These are phyloP conservation scores for Dacryopinax spathularia DNA, from an alignment of 768 basidiomycete species.

Conservation along the genomic window DNA sequence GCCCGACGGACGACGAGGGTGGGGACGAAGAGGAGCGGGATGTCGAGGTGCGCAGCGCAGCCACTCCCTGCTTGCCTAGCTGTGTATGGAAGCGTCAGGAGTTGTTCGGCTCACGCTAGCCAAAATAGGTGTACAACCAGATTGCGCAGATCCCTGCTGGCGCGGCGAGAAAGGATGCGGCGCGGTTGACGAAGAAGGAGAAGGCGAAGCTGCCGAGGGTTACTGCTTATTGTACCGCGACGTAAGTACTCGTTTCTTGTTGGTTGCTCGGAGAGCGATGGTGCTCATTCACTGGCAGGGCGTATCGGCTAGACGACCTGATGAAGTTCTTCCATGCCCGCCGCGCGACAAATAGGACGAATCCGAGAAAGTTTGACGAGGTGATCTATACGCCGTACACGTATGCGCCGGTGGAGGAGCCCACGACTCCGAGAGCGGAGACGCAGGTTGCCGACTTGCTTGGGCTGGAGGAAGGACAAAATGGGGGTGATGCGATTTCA, in stretches of 20 bases:
- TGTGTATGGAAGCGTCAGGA: neutral
- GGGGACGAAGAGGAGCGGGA: constrained; percentile 38
- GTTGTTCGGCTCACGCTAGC: neutral
- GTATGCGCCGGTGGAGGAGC: constrained; percentile 25
- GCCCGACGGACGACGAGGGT: constrained; percentile 16
- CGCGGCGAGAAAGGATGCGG: constrained; percentile 79
- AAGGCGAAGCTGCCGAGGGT: constrained; percentile 88
- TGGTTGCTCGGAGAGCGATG: neutral
- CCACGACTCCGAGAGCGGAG: constrained; percentile 11
- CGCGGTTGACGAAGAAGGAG: constrained; percentile 74
- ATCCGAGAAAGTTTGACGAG: constrained; percentile 78
- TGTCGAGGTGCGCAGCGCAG: constrained; percentile 37
- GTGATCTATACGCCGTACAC: constrained; percentile 87
- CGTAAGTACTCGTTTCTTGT: constrained; percentile 32
- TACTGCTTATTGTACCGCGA: constrained; percentile 91
- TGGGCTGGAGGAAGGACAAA: constrained; percentile 35
- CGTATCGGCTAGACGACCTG: constrained; percentile 76
- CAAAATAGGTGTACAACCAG: constrained; percentile 72
- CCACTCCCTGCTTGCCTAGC: neutral
- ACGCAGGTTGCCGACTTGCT: constrained; percentile 51
- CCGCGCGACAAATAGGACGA: constrained; percentile 66
- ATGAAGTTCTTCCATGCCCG: constrained; percentile 83
- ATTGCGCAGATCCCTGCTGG: constrained; percentile 88
- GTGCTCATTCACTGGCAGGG: constrained; percentile 32
- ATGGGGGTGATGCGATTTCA: constrained; percentile 12